Evolutionary conservation across 108 stramenopile genomes (phyloP).

Genomic region (Mediolabrus comicus): DNA sequence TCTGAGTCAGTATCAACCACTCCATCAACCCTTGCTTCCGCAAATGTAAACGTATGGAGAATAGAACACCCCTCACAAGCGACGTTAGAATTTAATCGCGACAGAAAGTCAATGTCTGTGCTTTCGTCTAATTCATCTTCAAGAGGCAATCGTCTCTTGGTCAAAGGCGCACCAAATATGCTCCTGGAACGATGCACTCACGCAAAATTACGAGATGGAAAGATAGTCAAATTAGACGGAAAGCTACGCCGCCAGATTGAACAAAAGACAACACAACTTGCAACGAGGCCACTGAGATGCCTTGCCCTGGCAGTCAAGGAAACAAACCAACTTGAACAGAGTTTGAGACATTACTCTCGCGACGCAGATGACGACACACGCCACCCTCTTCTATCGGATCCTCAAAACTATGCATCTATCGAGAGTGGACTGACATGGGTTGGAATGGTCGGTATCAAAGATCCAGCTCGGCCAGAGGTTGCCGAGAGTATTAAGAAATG

Average conservation of each 20-base stretch:
- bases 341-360: slow-evolving; percentile 39
- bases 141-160: slow-evolving; percentile 77
- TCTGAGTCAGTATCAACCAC: slow-evolving; percentile 1
- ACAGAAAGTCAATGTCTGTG: slow-evolving; percentile 83
- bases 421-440: slow-evolving; percentile 94
- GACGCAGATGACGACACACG: slow-evolving; percentile 31
- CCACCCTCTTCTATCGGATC: slow-evolving; percentile 62
- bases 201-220: slow-evolving; percentile 83
- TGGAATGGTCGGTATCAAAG: slow-evolving; percentile 96
- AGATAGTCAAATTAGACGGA: slow-evolving; percentile 66
- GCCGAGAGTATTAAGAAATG: slow-evolving; percentile 91
- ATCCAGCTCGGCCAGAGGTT: slow-evolving; percentile 97
- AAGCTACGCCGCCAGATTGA: slow-evolving; percentile 63
- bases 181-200: slow-evolving; percentile 91
- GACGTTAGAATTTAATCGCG: slow-evolving; percentile 92
- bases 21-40: slow-evolving; percentile 59
- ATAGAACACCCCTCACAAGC: slow-evolving; percentile 65
- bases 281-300: slow-evolving; percentile 90
- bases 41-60: slow-evolving; percentile 73
- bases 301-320: slow-evolving; percentile 93
- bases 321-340: slow-evolving; percentile 53
- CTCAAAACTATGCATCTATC: slow-evolving; percentile 80
- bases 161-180: slow-evolving; percentile 97
- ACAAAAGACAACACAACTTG: slow-evolving; percentile 75
- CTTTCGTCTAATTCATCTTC: slow-evolving; percentile 34